Conservation (phyloP, 169 alveolate genomes). For the Plasmodium gaboni region DNA sequence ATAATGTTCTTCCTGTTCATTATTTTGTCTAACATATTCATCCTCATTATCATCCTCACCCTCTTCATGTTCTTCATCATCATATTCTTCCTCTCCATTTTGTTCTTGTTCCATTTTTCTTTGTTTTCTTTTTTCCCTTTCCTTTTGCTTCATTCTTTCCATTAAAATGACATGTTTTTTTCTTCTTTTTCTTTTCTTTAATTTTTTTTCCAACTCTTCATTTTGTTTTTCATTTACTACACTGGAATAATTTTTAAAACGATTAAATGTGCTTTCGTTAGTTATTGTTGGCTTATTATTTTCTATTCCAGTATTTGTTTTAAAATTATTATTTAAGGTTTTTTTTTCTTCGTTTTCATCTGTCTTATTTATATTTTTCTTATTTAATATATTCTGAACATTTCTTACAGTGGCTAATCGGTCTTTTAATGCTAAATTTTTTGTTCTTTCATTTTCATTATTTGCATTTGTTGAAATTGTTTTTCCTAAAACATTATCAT, state of each 20-base stretch:
- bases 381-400: conserved; percentile 61
- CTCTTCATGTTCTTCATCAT: conserved; percentile 19
- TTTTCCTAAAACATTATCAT: conserved; percentile 25
- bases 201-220: conserved; percentile 73
- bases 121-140: conserved; percentile 50
- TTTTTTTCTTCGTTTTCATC: conserved; percentile 35
- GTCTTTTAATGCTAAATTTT: conserved; percentile 68
- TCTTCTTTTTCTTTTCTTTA: conserved; percentile 52
- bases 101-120: conserved; percentile 34
- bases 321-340: conserved; percentile 9
- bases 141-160: conserved; percentile 46
- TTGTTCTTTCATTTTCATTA: conserved; percentile 69
- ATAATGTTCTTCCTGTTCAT: too few relatives aligned
- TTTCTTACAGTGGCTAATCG: conserved; percentile 74
- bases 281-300: conserved; percentile 11
- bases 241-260: conserved; percentile 72
- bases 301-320: conserved; percentile 20
- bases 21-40: conserved; percentile 4
- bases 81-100: conserved; percentile 34
- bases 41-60: conserved; percentile 13
- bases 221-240: conserved; percentile 72
- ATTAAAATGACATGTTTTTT: conserved; percentile 65
- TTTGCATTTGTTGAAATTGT: conserved; percentile 52
- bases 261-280: conserved; percentile 24
- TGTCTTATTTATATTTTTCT: conserved; percentile 63